Percentiles rank a stretch among this genome's conserved stretches.
phyloP scores from a whole-genome alignment of 78 protist genomes.

The Dictyostelium citrinum region DNA sequence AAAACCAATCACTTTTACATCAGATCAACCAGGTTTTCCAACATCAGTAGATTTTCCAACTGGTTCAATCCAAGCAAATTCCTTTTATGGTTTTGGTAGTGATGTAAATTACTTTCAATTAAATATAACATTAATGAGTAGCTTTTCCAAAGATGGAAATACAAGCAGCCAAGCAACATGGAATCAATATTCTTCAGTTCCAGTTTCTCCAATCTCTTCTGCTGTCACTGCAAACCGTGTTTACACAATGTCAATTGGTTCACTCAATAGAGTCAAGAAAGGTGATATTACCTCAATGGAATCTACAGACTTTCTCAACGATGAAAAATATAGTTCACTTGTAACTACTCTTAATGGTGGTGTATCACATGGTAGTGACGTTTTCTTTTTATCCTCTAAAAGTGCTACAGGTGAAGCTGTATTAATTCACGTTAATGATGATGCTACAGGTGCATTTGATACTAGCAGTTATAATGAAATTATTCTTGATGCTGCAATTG shows the following conservation, averaged over 20 bases:
- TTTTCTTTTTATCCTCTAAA: background rate
- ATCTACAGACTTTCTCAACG: background rate
- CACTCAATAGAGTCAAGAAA: background rate
- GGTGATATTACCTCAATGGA: background rate
- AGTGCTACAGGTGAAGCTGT: background rate
- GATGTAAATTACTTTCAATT: background rate
- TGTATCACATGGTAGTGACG: background rate
- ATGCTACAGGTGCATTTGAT: background rate
- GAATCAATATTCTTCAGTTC: background rate
- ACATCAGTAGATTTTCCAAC: background rate
- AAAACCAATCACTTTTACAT: background rate
- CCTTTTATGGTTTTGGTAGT: background rate
- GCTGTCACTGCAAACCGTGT: background rate
- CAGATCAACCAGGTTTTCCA: background rate
- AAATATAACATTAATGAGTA: background rate
- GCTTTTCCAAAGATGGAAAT: background rate
- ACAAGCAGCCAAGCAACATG: background rate
- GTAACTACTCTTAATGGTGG: background rate
- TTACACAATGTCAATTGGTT: background rate
- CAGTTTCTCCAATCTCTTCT: background rate
- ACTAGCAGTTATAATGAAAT: background rate
- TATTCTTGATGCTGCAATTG: background rate
- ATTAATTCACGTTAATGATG: background rate
- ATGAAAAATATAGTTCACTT: background rate
- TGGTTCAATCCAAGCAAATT: background rate